Evolutionary conservation across 2,329 filamentous ascomycete genomes (phyloP), one percentile per base, ranked within the genome.

Genomic region (Botrytis tulipae): DNA sequence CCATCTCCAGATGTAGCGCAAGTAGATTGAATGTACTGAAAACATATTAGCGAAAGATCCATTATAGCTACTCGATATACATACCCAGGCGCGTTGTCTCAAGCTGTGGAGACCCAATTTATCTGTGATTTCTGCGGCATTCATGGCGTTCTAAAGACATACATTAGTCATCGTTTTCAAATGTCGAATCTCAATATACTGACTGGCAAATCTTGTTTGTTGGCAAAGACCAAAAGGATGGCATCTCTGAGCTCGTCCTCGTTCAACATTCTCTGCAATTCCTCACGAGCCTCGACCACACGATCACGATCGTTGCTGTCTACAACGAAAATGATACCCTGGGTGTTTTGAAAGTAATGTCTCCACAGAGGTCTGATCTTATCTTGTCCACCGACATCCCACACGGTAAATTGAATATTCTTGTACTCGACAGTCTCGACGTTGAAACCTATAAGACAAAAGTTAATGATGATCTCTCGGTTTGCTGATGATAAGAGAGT

Each of bases 381-480:
- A 91, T 99, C 96, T 89, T 99, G 96, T 85, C 96, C 96, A 89
- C 96, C 96, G 83, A 99, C 96, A 88, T 98, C 96, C 96, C 96
- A 99, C 84, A 99, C 96, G 84, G 95, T 98, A 90, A 99, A 99
- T 85, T 97, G 94, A 82, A 97, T 98, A 91, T 99, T 99, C 91
- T 98, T 98, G 90, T 98, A 98, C 84, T 97, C 95, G 84, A 99
- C 96, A 73, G 96, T 98, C 90, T 99, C 96, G 85, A 99, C 96
- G 88, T 99, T 99, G 92, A 99, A 99, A 82, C 96, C 93, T 95
- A 78, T 57, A 76, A 48, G 61, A 22, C 37, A 32, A 32, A 32
- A 59, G 66, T 78, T 67, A 79, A 74, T 67, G 65, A 44, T 20
- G 42, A 57, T 20, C 57, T 74, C 82, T 80, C 71, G 79, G 68